Evolutionary conservation across 1,284 basidiomycete genomes (phyloP), one percentile per base, ranked within the genome.

Genomic region (Vanrija humicola): DNA sequence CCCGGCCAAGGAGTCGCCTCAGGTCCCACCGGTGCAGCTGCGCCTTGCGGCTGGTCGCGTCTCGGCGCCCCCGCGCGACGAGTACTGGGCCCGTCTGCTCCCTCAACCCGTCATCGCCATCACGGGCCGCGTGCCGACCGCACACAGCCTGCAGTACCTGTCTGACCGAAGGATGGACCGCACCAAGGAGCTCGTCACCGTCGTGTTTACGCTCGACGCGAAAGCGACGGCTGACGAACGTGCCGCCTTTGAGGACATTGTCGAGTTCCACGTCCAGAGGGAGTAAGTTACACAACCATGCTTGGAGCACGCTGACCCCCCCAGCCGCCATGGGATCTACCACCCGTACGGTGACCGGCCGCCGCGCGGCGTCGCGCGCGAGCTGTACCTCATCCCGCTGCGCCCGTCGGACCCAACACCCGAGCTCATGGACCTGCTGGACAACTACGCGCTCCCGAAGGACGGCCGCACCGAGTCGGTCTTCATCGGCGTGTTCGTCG

Each of bases 351-450:
- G 87, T 12, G 38, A 56, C 9, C 5, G 79, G 78, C 51, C 81
- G 81, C 87, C 90, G 6, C 76, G 83, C 59, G 82, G 84, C 58
- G 87, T 86, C 18, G 89, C 90, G 28, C 86, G 87, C 61, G 93
- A 97, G 71, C 76, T 95, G 34, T 97, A 97, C 68, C 82, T 95
- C 56, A 82, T 95, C 19, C 93, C 93, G 1, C 75, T 96, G 6
- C 79, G 82, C 18, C 81, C 87, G 15, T 79, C 77, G 25, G 83
- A 88, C 48, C 79, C 86, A 0, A 75, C 90, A 0, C 93, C 92
- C 0, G 90, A 94, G 56, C 91, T 86, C 65, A 82, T 94, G 59
- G 89, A 93, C 62, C 79, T 95, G 1, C 76, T 95, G 50, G 91
- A 94, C 65, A 82, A 88, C n/a, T 81, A 89, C 52, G 79, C 79